Evolutionary conservation across 148 eudicot species (phyloP).

Genomic region (Rhododendron ferrugineum): DNA sequence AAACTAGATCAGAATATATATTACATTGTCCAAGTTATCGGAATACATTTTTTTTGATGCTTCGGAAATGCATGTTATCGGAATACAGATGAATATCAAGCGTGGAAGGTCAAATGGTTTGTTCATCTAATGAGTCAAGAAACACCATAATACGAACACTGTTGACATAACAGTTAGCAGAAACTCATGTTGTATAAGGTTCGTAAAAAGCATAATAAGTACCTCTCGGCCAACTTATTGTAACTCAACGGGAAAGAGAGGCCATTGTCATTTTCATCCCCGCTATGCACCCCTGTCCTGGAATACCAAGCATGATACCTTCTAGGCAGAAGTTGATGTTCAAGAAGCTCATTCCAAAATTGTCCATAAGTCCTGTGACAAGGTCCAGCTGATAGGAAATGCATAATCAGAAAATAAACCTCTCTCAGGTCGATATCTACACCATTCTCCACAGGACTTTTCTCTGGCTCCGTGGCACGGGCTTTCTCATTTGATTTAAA

Average conservation of each 20-base stretch:
- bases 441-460: constrained; percentile 43
- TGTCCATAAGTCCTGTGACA: constrained; percentile 96
- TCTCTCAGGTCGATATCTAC: constrained; percentile 77
- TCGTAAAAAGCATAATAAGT: constrained; percentile 17
- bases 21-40: neutral
- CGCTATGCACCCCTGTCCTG: constrained; percentile 61
- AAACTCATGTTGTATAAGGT: neutral
- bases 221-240: constrained; percentile 83
- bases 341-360: constrained; percentile 98
- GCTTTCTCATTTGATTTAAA: constrained; percentile 49
- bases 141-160: neutral
- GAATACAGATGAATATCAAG: neutral
- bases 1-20: neutral
- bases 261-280: constrained; percentile 94
- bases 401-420: constrained; percentile 93
- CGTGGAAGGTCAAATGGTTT: neutral
- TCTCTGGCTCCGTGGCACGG: constrained; percentile 32
- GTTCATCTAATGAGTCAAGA: neutral
- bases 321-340: constrained; percentile 93
- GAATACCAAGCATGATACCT: constrained; percentile 99
- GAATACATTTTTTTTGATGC: neutral
- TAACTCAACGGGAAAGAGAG: constrained; percentile 82
- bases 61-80: neutral
- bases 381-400: constrained; percentile 92
- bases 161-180: neutral